phyloP scores from a whole-genome alignment of 2,329 filamentous ascomycete species.

The Botrytis paeoniae region DNA sequence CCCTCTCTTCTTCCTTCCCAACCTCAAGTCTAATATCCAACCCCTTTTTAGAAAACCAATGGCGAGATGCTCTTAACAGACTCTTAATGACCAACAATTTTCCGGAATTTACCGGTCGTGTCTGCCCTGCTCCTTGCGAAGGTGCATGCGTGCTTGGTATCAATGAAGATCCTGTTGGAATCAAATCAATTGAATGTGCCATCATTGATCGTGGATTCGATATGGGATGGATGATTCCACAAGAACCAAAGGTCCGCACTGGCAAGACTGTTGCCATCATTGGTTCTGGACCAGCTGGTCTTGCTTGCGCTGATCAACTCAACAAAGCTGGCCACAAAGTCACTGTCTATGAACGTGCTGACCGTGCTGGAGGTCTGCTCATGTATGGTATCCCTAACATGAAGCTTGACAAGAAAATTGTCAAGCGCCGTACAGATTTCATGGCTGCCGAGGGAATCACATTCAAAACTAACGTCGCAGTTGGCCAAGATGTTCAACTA shows the following conservation, averaged over 20 bases:
- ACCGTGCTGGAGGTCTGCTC: conserved; percentile 84
- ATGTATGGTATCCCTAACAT: conserved; percentile 99
- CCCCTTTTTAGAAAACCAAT: conserved; percentile 53
- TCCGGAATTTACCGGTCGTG: conserved; percentile 95
- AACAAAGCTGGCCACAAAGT: conserved; percentile 88
- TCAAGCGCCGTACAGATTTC: conserved; percentile 92
- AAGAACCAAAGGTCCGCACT: conserved; percentile 72
- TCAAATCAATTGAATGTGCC: conserved; percentile 97
- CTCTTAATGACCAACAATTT: conserved; percentile 98
- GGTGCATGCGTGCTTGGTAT: conserved; percentile 95
- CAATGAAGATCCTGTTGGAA: conserved; percentile 94
- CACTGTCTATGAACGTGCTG: conserved; percentile 88
- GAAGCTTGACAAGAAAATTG: conserved; percentile 98
- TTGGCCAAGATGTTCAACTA: conserved; percentile 73
- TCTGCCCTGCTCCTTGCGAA: conserved; percentile 94
- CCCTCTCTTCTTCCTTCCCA: background rate
- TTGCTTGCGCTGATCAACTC: conserved; percentile 87
- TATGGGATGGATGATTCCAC: conserved; percentile 95
- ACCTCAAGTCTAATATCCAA: background rate
- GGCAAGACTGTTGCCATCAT: conserved; percentile 88
- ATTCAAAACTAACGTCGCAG: conserved; percentile 73
- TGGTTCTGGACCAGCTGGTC: conserved; percentile 86
- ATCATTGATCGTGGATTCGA: conserved; percentile 98
- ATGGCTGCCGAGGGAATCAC: conserved; percentile 85
- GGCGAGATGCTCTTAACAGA: conserved; percentile 87